A percentile compares a stretch with the other conserved stretches of the same genome.
phyloP scores from a whole-genome alignment of 352 stramenopile genomes.

The Saprolegnia parasitica region DNA sequence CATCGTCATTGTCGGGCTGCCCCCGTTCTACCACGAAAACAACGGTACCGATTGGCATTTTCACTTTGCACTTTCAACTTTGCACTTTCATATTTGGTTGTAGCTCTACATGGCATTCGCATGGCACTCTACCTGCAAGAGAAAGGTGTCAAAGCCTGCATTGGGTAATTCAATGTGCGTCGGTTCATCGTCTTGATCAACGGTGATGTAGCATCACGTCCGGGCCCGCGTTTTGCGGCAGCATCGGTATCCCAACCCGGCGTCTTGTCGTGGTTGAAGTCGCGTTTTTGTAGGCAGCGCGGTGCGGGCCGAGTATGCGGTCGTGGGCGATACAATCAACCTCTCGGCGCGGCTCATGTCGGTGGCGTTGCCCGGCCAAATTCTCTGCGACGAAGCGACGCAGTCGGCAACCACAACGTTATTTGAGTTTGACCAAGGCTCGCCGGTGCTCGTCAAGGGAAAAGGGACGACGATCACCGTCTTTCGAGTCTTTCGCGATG shows the following conservation, averaged over 20 bases:
- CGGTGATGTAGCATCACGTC: constrained; percentile 52
- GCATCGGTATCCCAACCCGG: constrained; percentile 7
- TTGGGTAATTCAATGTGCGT: constrained; percentile 42
- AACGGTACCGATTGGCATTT: constrained; percentile 42
- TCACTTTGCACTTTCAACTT: background rate
- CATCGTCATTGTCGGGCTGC: constrained; percentile 70
- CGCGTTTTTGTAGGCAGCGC: constrained; percentile 52
- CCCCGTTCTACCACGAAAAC: constrained; percentile 82
- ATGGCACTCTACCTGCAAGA: constrained; percentile 58
- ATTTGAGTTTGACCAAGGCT: constrained; percentile 44
- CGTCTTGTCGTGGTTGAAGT: constrained; percentile 30
- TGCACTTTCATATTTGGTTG: constrained; percentile 23
- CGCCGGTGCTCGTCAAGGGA: constrained; percentile 60
- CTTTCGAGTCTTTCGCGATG: constrained; percentile 40
- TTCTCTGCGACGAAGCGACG: constrained; percentile 72
- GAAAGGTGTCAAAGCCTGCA: constrained; percentile 57
- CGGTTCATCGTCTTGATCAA: background rate
- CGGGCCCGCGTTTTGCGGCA: constrained; percentile 62
- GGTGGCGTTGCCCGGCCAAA: constrained; percentile 45
- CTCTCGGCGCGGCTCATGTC: constrained; percentile 74
- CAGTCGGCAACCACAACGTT: constrained; percentile 51
- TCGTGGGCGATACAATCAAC: constrained; percentile 83
- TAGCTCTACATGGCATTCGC: constrained; percentile 60
- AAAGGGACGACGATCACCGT: constrained; percentile 48
- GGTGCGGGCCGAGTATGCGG: constrained; percentile 68